These are phyloP conservation scores for Pelargonium fulgidum DNA, from an alignment of 441 rosid species.

Conservation along the genomic window DNA sequence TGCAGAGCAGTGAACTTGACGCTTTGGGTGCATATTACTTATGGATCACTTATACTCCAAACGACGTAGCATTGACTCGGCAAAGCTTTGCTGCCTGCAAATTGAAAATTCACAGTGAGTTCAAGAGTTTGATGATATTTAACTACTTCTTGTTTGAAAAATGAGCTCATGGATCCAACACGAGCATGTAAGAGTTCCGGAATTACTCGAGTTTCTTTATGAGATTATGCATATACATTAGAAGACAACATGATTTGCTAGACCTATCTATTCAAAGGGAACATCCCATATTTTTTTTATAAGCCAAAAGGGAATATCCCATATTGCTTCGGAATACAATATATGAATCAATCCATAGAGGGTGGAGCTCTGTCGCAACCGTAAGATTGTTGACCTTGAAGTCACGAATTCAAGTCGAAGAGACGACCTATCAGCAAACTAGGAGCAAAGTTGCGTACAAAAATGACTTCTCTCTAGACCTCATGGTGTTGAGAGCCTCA, in stretches of 20 bases:
- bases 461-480: too few relatives aligned
- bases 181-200: neutral
- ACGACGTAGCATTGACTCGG: slow-evolving; percentile 63
- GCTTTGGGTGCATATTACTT: neutral
- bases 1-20: too few relatives aligned
- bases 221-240: neutral
- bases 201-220: neutral
- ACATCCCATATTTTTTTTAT: too few relatives aligned
- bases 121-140: neutral
- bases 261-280: neutral
- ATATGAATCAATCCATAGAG: too few relatives aligned
- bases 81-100: slow-evolving; percentile 86
- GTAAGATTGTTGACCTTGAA: too few relatives aligned
- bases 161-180: neutral
- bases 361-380: too few relatives aligned
- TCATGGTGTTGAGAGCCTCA: too few relatives aligned
- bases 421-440: too few relatives aligned
- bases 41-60: slow-evolving; percentile 55
- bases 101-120: slow-evolving; percentile 17
- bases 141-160: neutral
- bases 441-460: too few relatives aligned
- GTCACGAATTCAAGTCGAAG: too few relatives aligned
- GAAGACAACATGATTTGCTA: neutral
- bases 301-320: neutral
- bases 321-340: neutral